Evolutionary conservation across 2,329 filamentous ascomycete species (phyloP).

Genomic region (Penicillium psychrosexuale): DNA sequence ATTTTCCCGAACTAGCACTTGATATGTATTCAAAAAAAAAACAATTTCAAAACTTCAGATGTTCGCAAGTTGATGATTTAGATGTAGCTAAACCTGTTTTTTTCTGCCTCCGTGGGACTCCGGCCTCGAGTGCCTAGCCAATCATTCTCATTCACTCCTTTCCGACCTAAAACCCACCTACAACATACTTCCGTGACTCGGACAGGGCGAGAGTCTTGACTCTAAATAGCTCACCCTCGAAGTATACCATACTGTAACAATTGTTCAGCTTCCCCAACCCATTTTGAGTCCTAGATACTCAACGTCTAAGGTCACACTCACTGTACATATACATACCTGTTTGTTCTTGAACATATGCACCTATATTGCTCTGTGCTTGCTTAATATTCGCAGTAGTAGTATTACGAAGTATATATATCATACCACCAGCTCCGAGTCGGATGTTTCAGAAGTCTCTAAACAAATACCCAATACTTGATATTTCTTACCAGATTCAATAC

Average conservation of each 20-base stretch:
- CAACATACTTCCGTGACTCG: background rate
- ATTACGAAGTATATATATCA: background rate
- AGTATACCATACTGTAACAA: background rate
- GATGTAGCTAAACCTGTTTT: background rate
- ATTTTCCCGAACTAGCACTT: conserved; percentile 8
- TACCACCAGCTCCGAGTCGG: background rate
- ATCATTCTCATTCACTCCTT: background rate
- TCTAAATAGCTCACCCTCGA: background rate
- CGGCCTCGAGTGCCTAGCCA: background rate
- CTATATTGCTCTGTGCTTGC: background rate
- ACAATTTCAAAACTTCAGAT: conserved; percentile 1
- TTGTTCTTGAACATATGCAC: background rate
- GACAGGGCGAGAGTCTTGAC: background rate
- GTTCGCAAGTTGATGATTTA: background rate
- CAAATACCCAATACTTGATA: too few relatives aligned
- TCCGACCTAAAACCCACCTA: background rate
- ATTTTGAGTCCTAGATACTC: background rate
- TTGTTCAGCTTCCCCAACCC: too few relatives aligned
- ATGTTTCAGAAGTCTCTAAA: background rate
- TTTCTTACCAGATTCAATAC: too few relatives aligned
- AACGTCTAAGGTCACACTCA: background rate
- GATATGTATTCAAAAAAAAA: conserved; percentile 3
- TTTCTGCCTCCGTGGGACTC: background rate
- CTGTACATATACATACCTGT: background rate
- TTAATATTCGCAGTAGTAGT: background rate